Conservation (phyloP, 2,329 filamentous ascomycete genomes). For the Calonectria naviculata region DNA sequence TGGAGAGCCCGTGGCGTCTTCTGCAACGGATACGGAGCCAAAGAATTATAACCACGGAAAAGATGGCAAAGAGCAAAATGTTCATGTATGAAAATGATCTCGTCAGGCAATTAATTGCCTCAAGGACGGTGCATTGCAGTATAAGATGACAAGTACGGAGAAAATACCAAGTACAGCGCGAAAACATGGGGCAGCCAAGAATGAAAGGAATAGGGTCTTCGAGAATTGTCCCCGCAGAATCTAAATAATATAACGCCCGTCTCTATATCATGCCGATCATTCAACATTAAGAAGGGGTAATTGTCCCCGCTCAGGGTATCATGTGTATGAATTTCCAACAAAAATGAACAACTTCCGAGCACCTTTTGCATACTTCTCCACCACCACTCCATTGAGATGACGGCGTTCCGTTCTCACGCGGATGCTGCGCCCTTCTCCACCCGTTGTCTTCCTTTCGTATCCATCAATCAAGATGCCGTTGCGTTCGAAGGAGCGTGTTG, state of each 20-base stretch:
- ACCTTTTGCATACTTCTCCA: slow-evolving; percentile 5
- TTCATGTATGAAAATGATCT: background rate
- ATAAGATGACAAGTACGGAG: background rate
- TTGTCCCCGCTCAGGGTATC: slow-evolving; percentile 37
- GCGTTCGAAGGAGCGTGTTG: background rate
- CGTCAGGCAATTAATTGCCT: background rate
- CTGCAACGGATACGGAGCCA: background rate
- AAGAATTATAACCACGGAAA: background rate
- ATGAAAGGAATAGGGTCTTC: slow-evolving; percentile 1
- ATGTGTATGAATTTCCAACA: slow-evolving; percentile 30
- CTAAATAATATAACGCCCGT: slow-evolving; percentile 23
- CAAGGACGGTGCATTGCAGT: background rate
- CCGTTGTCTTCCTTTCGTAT: background rate
- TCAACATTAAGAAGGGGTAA: slow-evolving; percentile 30
- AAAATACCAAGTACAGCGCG: background rate
- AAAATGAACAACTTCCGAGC: slow-evolving; percentile 18
- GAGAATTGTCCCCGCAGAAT: slow-evolving; percentile 13
- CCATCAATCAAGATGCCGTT: background rate
- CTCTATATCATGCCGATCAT: slow-evolving; percentile 37
- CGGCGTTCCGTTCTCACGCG: background rate
- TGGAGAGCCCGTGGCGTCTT: background rate
- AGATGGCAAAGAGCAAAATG: background rate
- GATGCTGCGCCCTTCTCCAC: background rate
- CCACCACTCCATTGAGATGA: background rate
- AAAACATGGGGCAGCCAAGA: background rate